phyloP scores from a whole-genome alignment of 139 green algal genomes.

The Micractinium sp. region DNA sequence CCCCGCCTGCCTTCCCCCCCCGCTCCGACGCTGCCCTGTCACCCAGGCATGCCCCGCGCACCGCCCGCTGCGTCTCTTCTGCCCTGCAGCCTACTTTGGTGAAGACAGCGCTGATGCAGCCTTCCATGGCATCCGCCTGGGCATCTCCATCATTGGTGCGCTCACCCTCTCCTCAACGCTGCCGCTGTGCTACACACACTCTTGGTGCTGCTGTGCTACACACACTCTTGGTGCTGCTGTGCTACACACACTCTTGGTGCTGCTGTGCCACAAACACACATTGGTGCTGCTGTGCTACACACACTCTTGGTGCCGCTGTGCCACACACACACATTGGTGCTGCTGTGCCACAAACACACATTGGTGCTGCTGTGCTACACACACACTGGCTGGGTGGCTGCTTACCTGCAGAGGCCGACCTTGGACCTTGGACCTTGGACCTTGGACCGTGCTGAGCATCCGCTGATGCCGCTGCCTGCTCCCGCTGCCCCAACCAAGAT shows the following conservation, averaged over 20 bases:
- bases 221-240: not conserved
- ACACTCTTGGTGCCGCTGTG: not conserved
- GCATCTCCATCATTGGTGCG: slow-evolving; percentile 25
- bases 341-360: not conserved
- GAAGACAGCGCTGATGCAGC: slow-evolving; percentile 17
- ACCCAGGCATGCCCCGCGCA: too few species aligned
- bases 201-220: not conserved
- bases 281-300: not conserved
- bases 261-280: not conserved
- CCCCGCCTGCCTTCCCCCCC: too few species aligned
- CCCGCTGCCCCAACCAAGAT: too few species aligned
- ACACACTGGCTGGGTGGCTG: too few species aligned
- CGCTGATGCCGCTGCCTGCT: too few species aligned
- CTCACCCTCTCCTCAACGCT: too few species aligned
- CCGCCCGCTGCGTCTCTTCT: not conserved
- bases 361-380: too few species aligned
- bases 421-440: too few species aligned
- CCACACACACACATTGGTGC: too few species aligned
- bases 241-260: too few species aligned
- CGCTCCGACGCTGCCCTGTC: not conserved
- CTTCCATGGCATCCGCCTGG: slow-evolving; percentile 27
- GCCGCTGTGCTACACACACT: not conserved
- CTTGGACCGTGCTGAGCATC: too few species aligned
- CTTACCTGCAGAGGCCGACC: too few species aligned
- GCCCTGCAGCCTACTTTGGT: slow-evolving; percentile 16